Conservation (phyloP, 495 filamentous ascomycete species). For the Xylaria longipes region DNA sequence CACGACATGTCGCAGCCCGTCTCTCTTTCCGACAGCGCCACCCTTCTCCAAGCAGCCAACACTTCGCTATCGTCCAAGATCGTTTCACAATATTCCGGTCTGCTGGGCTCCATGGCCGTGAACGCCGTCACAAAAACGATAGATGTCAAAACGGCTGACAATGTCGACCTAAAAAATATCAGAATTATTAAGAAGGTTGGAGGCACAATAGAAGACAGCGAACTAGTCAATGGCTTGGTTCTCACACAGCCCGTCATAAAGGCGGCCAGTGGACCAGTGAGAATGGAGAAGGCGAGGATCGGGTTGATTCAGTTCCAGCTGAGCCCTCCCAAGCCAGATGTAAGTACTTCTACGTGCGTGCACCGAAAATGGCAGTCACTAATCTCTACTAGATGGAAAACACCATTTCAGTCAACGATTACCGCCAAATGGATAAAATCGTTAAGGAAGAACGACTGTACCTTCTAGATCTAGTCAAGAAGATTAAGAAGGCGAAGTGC, state of each 20-base stretch:
- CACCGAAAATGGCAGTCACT: background rate
- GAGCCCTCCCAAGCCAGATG: conserved; percentile 96
- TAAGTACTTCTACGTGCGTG: conserved; percentile 49
- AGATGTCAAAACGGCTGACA: conserved; percentile 92
- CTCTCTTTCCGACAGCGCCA: conserved; percentile 82
- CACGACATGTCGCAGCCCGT: conserved; percentile 96
- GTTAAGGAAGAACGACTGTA: conserved; percentile 98
- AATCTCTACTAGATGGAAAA: conserved; percentile 83
- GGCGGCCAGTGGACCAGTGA: conserved; percentile 85
- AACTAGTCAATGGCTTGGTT: conserved; percentile 94
- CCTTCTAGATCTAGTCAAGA: conserved; percentile 98
- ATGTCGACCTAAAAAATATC: conserved; percentile 95
- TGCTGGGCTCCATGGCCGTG: conserved; percentile 94
- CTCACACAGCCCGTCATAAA: conserved; percentile 93
- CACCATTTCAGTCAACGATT: conserved; percentile 98
- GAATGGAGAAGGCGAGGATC: conserved; percentile 97
- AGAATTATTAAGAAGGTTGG: conserved; percentile 97
- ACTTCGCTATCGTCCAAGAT: conserved; percentile 99
- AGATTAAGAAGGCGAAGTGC: conserved; percentile 99
- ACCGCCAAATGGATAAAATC: conserved; percentile 99
- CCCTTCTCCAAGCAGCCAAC: conserved; percentile 93
- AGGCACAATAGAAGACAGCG: conserved; percentile 97
- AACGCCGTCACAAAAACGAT: conserved; percentile 95
- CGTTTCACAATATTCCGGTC: conserved; percentile 91
- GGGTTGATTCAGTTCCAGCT: conserved; percentile 98